Evolutionary conservation across 805 yeast species (phyloP), one percentile per base, ranked within the genome.

Genomic region (Kluyveromyces siamensis): DNA sequence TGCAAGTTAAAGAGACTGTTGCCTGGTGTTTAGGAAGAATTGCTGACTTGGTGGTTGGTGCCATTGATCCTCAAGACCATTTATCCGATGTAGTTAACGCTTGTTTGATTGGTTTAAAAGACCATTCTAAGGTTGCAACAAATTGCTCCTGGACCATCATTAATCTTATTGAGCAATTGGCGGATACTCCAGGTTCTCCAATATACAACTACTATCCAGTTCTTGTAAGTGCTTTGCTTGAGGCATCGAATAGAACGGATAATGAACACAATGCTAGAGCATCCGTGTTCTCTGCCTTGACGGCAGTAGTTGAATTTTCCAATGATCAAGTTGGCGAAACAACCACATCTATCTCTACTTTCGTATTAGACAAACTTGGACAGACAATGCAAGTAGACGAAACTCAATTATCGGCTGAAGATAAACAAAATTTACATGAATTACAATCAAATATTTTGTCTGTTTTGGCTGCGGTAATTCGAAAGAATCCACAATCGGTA

Each of bases 21-120:
- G 95, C 98, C 4, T 93, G 99, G 99, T 91, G 98, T 71, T 73
- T 93, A 52, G 99, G 99, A 50, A 81, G 96, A 68, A 87, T 93
- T 58, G 95, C 97, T 10, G 98, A 93, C 62, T 71, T 84, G 46
- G 87, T 83, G 40, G 77, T 86, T 52, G 86, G 79, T 46, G 87
- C 95, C 5, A 81, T 91, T 53, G 85, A 84, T 57, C 64, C 78
- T 27, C 74, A 78, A 41, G 66, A 69, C 5, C 83, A 83, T 62
- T 73, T 93, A 53, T 88, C 91, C 27, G 73, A 72, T 41, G 80
- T 93, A 47, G 70, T 93, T 48, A 73, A 76, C 47, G 93, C 96
- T 0, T 76, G 93, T 54, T 67, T 83, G 43, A 63, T 72, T 37
- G 99, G 99, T n/a, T 73, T 93, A 55, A 79, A 77, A 55, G 98